Evolutionary conservation across 371 early-diverging fungal species (phyloP).

Genomic region (Sporodiniella umbellata): DNA sequence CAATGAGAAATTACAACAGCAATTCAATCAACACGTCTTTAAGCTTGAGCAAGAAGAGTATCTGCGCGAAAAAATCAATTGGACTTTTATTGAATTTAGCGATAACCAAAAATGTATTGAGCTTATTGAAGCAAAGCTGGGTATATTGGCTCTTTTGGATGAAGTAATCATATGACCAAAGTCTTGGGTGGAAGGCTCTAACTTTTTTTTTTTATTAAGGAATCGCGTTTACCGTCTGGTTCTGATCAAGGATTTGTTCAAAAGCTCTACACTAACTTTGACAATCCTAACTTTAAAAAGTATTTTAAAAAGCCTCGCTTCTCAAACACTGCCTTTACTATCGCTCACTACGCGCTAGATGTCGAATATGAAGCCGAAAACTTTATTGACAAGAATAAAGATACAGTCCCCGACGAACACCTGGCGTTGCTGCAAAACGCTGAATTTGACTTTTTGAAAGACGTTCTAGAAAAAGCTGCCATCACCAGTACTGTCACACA

Average conservation of each 20-base stretch:
- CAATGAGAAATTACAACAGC: conserved; percentile 97
- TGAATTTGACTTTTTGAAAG: conserved; percentile 72
- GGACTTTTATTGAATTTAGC: conserved; percentile 93
- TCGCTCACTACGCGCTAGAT: conserved; percentile 91
- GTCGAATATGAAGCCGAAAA: conserved; percentile 91
- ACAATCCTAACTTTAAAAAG: conserved; percentile 57
- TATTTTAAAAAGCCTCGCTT: conserved; percentile 94
- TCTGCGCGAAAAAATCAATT: conserved; percentile 89
- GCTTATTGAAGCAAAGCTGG: conserved; percentile 95
- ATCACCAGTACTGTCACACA: conserved; percentile 36
- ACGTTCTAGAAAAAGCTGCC: conserved; percentile 60
- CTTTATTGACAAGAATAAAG: conserved; percentile 99
- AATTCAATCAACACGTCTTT: conserved; percentile 73
- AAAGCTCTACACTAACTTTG: conserved; percentile 83
- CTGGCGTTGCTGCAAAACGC: conserved; percentile 66
- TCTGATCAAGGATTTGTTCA: conserved; percentile 78
- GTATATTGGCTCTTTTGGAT: conserved; percentile 94
- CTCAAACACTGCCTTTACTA: conserved; percentile 74
- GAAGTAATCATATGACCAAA: conserved; percentile 57
- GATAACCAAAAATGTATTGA: conserved; percentile 99
- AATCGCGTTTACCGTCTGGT: conserved; percentile 89
- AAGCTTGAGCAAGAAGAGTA: conserved; percentile 96
- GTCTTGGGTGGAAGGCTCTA: conserved; percentile 40
- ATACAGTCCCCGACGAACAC: conserved; percentile 94
- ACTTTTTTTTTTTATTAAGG: conserved; percentile 27